phyloP scores from a whole-genome alignment of 225 moss, liverwort and hornwort species.

The Lunularia cruciata region DNA sequence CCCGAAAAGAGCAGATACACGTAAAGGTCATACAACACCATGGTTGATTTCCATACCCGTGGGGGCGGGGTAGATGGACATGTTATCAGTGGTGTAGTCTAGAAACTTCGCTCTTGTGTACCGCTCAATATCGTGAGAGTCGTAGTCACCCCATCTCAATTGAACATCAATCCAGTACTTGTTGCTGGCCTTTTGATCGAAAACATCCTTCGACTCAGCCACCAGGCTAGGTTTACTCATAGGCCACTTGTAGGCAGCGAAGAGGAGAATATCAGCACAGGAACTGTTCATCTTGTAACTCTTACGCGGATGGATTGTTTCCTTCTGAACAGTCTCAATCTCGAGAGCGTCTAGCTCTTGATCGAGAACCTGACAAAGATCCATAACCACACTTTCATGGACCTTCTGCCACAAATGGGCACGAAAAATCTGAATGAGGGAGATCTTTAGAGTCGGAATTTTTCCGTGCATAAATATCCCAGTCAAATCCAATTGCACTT shows the following conservation, averaged over 20 bases:
- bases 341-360: conserved; percentile 99
- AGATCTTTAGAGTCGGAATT: conserved; percentile 98
- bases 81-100: conserved; percentile 98
- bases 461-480: conserved; percentile 99
- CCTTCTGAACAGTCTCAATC: conserved; percentile 99
- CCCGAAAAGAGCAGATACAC: neutral
- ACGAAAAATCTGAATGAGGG: conserved; percentile 97
- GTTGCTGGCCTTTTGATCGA: conserved; percentile 98
- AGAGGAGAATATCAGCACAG: conserved; percentile 94
- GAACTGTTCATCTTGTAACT: conserved; percentile 99
- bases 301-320: conserved; percentile 98
- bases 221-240: conserved; percentile 99
- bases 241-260: conserved; percentile 98
- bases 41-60: conserved; percentile 46
- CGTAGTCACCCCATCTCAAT: conserved; percentile 97
- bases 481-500: conserved; percentile 97
- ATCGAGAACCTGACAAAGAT: conserved; percentile 98
- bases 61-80: conserved; percentile 99
- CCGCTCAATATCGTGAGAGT: conserved; percentile 98
- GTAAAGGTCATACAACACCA: neutral
- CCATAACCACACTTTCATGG: conserved; percentile 99
- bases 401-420: conserved; percentile 99
- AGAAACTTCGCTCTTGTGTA: conserved; percentile 99
- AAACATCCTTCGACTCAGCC: conserved; percentile 97
- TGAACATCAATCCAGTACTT: conserved; percentile 99